Conservation (phyloP, 371 early-diverging fungal species). For the Syncephalastrum racemosum region DNA sequence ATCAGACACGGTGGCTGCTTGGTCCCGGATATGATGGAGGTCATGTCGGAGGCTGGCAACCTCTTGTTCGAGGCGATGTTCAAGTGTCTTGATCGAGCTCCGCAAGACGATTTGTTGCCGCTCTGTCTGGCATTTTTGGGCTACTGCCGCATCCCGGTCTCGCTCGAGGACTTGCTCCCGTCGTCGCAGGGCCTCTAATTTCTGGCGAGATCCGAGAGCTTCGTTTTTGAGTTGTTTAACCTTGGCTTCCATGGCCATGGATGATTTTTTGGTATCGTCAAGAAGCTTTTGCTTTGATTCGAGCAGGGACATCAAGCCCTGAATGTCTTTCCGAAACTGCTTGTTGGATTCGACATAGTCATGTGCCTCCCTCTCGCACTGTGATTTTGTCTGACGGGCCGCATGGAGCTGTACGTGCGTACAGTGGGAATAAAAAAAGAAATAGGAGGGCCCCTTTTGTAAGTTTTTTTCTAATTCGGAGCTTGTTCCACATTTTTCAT, state of each 20-base stretch:
- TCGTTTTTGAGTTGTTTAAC: slow-evolving; percentile 47
- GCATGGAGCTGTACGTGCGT: slow-evolving; percentile 27
- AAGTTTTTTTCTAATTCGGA: no score
- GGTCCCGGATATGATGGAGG: slow-evolving; percentile 17
- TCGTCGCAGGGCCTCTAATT: slow-evolving; percentile 38
- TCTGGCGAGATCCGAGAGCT: slow-evolving; percentile 41
- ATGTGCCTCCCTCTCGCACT: slow-evolving; percentile 26
- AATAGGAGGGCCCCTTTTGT: slow-evolving; percentile 1
- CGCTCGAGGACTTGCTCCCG: slow-evolving; percentile 41
- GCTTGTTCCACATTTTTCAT: no score
- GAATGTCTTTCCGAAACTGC: slow-evolving; percentile 27
- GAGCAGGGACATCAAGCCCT: slow-evolving; percentile 37
- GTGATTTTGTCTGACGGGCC: slow-evolving; percentile 27
- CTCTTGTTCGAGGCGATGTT: slow-evolving; percentile 30
- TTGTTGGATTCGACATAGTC: slow-evolving; percentile 36
- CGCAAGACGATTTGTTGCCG: slow-evolving; percentile 27
- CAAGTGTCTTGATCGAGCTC: slow-evolving; percentile 26
- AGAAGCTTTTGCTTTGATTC: slow-evolving; percentile 44
- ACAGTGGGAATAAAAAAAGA: background rate
- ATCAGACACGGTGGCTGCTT: slow-evolving; percentile 24
- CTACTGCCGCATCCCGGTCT: slow-evolving; percentile 34
- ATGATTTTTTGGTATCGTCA: slow-evolving; percentile 37
- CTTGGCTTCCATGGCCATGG: slow-evolving; percentile 34
- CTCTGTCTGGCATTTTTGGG: slow-evolving; percentile 35
- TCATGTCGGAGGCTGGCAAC: slow-evolving; percentile 25